These are phyloP conservation scores for Sclerotinia glacialis DNA, from an alignment of 2,329 filamentous ascomycete genomes.

Conservation along the genomic window DNA sequence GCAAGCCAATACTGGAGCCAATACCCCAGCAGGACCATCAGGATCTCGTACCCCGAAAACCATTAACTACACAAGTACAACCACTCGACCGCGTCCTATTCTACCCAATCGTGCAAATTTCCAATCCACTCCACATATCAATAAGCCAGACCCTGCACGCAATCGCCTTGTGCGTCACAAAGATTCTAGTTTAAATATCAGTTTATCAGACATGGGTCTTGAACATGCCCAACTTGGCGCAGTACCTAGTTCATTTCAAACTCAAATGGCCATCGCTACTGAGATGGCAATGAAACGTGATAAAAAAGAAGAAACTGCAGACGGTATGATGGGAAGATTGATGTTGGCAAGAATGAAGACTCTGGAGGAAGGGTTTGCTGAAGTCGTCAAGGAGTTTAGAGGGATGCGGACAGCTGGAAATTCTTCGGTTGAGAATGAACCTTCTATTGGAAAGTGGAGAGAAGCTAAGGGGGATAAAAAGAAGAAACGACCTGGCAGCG, in stretches of 20 bases:
- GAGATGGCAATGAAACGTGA: slow-evolving; percentile 51
- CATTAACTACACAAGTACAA: slow-evolving; percentile 41
- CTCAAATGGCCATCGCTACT: slow-evolving; percentile 72
- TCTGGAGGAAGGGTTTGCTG: slow-evolving; percentile 83
- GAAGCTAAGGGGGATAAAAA: slow-evolving; percentile 23
- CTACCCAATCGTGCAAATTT: slow-evolving; percentile 51
- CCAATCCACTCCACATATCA: slow-evolving; percentile 55
- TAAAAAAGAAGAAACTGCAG: slow-evolving; percentile 48
- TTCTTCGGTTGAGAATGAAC: slow-evolving; percentile 30
- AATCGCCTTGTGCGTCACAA: slow-evolving; percentile 32
- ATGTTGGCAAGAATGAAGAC: slow-evolving; percentile 90
- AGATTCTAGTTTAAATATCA: slow-evolving; percentile 62
- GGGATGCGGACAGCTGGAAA: slow-evolving; percentile 37
- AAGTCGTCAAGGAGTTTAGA: slow-evolving; percentile 74
- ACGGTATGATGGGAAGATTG: slow-evolving; percentile 73
- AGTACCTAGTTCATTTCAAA: slow-evolving; percentile 74
- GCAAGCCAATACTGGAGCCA: slow-evolving; percentile 29
- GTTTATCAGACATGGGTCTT: slow-evolving; percentile 70
- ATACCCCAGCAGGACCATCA: slow-evolving; percentile 29
- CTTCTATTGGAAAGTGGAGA: slow-evolving; percentile 26
- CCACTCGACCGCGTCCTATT: slow-evolving; percentile 55
- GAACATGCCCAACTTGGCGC: slow-evolving; percentile 62
- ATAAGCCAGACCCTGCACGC: slow-evolving; percentile 26
- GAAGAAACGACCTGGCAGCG: slow-evolving; percentile 13
- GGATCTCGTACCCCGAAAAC: slow-evolving; percentile 32